A percentile compares a stretch with the other conserved stretches of the same genome.
phyloP scores from a whole-genome alignment of 331 rosid species.

The Malus hybrid region DNA sequence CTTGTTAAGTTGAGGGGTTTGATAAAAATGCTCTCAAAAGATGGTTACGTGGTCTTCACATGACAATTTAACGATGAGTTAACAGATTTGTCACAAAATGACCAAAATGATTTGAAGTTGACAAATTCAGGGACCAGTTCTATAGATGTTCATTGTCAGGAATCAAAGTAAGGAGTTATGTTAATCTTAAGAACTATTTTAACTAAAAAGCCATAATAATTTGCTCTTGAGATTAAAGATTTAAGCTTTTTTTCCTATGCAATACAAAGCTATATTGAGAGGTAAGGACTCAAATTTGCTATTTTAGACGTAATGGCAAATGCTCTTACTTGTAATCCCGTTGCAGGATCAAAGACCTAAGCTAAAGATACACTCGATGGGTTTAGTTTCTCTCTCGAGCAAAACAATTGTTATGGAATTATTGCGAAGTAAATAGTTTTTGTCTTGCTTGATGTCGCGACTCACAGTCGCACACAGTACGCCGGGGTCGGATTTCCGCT shows the following conservation, averaged over 20 bases:
- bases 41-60: too few relatives aligned
- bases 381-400: background rate
- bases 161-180: too few relatives aligned
- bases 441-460: too few relatives aligned
- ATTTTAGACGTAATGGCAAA: background rate
- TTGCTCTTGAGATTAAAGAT: background rate
- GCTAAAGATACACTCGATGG: background rate
- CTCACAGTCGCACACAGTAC: background rate
- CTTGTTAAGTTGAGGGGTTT: too few relatives aligned
- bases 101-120: too few relatives aligned
- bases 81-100: too few relatives aligned
- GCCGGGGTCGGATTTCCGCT: conserved; percentile 8
- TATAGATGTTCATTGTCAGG: too few relatives aligned
- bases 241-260: background rate
- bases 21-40: too few relatives aligned
- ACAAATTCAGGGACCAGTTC: too few relatives aligned
- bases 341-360: background rate
- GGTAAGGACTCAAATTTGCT: background rate
- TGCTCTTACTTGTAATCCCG: background rate
- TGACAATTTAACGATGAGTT: too few relatives aligned
- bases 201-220: background rate
- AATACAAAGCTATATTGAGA: background rate
- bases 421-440: background rate
- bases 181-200: too few relatives aligned
- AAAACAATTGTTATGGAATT: background rate